Base-by-base conservation (phyloP, 805 yeast genomes). In the Cyberlindnera misumaiensis region DNA sequence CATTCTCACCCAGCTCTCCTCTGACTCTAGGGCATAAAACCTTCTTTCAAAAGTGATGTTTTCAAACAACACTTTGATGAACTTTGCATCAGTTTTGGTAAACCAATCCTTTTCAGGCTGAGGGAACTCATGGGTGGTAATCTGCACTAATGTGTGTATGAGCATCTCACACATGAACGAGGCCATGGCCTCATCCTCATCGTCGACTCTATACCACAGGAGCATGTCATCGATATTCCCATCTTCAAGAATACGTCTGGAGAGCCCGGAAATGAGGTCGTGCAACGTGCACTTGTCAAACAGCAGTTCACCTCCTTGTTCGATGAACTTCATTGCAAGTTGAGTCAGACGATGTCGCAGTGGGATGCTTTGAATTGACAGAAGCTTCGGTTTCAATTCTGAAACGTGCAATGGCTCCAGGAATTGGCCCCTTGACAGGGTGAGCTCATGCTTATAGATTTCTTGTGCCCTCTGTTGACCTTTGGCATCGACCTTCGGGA, bases 381-480 rank as follows among this genome's bases (percentile, higher is more conserved):
- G 2, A n/a, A 34, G 28, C 24, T 20, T 15, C 8, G 36, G 31
- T n/a, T 13, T 22, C 4, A 34, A 27, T 6, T 24, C 24, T 8
- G 22, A 17, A 10, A 24, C 5, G 14, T 26, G 17, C 12, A 17
- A 15, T 2, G 36, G 36, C 28, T 26, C 36, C n/a, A 34, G 13
- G 25, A 17, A 34, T 26, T 34, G 32, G 22, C 32, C 22, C 20
- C 44, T 51, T 1, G 56, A 45, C 10, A 40, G 27, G 1, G 30
- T 36, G 9, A 37, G 17, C 26, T 54, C 59, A 38, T 48, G 40
- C 11, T 35, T 16, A 29, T 43, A 51, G 1, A 54, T 42, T 4
- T 44, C 42, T 3, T 12, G 11, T 4, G 29, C 2, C 11, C 11
- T 28, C 11, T 35, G 31, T 8, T 26, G 14, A 3, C 30, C 18